These are phyloP conservation scores for Lycium ferocissimum DNA, from an alignment of 257 asterid genomes.

Conservation along the genomic window DNA sequence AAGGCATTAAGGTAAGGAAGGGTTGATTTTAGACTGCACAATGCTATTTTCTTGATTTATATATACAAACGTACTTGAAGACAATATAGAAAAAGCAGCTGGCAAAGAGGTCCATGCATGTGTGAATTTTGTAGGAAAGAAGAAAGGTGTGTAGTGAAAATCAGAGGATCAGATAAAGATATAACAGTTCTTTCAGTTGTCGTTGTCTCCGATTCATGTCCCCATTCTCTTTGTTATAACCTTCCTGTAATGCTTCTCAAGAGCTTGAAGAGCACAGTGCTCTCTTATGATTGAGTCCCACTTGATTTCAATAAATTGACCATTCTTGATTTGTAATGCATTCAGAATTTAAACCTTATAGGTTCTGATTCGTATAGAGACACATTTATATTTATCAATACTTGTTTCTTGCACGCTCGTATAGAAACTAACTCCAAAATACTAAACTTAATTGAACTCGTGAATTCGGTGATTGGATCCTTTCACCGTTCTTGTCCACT, in stretches of 20 bases:
- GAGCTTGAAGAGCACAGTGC: no score
- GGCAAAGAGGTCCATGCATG: neutral
- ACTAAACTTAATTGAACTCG: no score
- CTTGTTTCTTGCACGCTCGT: neutral
- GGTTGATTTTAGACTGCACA: neutral
- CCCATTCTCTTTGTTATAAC: neutral
- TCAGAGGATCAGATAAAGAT: conserved; percentile 16
- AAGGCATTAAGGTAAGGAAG: no score
- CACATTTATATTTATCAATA: neutral
- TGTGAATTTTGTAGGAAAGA: neutral
- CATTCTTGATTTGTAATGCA: neutral
- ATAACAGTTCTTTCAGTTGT: conserved; percentile 7
- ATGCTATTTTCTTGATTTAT: neutral
- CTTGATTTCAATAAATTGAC: neutral
- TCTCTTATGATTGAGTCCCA: neutral
- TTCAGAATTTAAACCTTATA: neutral
- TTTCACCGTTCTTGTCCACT: neutral
- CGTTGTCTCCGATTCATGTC: neutral
- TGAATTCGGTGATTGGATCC: neutral
- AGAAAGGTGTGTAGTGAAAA: no score
- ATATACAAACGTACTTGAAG: neutral
- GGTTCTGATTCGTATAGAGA: neutral
- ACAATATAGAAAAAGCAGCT: neutral
- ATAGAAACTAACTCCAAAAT: neutral
- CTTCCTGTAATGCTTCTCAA: no score